Base-by-base conservation (phyloP, 2,329 filamentous ascomycete genomes). In the Ophiostoma quercus region DNA sequence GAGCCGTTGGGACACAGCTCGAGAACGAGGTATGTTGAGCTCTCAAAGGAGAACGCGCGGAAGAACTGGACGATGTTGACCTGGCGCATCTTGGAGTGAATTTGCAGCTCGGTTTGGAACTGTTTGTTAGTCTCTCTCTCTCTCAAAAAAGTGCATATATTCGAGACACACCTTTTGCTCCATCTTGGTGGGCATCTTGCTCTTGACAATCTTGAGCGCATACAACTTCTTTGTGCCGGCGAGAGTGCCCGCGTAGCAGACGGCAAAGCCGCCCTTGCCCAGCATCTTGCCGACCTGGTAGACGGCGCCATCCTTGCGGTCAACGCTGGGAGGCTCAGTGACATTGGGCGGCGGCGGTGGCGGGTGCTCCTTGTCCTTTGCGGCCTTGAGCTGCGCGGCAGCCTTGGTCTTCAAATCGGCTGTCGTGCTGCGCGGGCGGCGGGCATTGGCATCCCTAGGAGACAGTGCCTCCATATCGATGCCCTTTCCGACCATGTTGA, bases 31-130 rank as follows among this genome's bases (percentile, higher is more conserved):
- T 96, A 99, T 71, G 95, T 98, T 78, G 90, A 94, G 73, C 87
- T 89, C 74, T 92, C 85, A 79, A 94, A 96, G 14, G 94, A 91
- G 78, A 99, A 99, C 43, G 95, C 95, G 75, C 94, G 89, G 76
- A 96, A 88, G 79, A 99, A 99, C 75, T 94, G 91, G 73, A 99
- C 95, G 74, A 99, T 94, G 78, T 97, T 97, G 68, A 91, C 91
- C 77, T 99, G 95, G 71, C 90, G 89, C 88, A 99, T 94, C 78
- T 98, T 99, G 62, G 95, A 97, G 81, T 99, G 95, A 72, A 99
- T 97, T 80, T 98, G 94, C 7, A 99, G 87, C 79, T 99, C 95
- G 29, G 87, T 87, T 87, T 89, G 87, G 75, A 90, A 89, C 87
- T 89, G 19, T 8, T 25, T 57, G 51, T 57, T 25, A 57, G 19